phyloP scores from a whole-genome alignment of 768 basidiomycete genomes.

The Calocybe indica region DNA sequence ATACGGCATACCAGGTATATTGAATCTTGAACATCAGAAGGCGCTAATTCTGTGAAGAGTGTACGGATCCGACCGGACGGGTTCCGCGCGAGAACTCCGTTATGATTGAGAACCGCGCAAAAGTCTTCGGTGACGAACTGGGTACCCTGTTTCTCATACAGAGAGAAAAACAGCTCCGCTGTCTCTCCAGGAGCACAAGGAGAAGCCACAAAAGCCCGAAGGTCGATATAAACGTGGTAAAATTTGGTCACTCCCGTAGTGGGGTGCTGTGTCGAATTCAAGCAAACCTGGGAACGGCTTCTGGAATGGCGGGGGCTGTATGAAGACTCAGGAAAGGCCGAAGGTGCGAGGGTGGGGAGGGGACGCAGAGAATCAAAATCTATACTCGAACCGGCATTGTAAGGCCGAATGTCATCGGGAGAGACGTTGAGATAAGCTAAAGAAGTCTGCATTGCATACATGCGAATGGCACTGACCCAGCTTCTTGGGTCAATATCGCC shows the following conservation, averaged over 20 bases:
- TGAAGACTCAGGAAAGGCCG: constrained; percentile 59
- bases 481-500: constrained; percentile 74
- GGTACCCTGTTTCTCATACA: constrained; percentile 79
- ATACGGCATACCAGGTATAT: constrained; percentile 89
- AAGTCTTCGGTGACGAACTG: constrained; percentile 95
- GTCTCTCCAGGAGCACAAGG: constrained; percentile 89
- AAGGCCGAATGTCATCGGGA: constrained; percentile 34
- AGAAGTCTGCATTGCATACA: constrained; percentile 86
- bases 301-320: constrained; percentile 25
- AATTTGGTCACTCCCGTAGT: constrained; percentile 53
- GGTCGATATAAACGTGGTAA: constrained; percentile 86
- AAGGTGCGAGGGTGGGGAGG: constrained; percentile 57
- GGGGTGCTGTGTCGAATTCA: constrained; percentile 19
- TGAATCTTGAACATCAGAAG: constrained; percentile 78
- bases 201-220: constrained; percentile 88
- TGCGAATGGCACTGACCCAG: constrained; percentile 85
- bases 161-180: constrained; percentile 88
- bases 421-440: constrained; percentile 70
- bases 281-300: constrained; percentile 31
- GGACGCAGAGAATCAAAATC: constrained; percentile 43
- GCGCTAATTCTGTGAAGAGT: constrained; percentile 84
- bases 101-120: constrained; percentile 84
- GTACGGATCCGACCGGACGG: constrained; percentile 74
- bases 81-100: constrained; percentile 81
- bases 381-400: constrained; percentile 33